phyloP scores from a whole-genome alignment of 352 stramenopile genomes.

The Globisporangium spiculum region DNA sequence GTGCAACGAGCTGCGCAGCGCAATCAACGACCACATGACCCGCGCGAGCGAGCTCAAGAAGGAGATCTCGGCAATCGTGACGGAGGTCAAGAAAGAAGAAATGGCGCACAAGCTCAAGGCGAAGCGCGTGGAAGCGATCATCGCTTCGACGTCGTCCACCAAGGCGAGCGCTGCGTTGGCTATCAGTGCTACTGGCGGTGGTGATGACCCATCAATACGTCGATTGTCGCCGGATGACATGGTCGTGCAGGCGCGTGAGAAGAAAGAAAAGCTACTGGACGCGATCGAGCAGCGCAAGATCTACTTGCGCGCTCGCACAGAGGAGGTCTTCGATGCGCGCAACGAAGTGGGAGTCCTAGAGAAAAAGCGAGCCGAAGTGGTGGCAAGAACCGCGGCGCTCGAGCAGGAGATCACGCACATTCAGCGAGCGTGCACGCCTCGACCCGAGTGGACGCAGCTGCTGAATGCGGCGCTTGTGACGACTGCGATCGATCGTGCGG shows the following conservation, averaged over 20 bases:
- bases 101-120: conserved; percentile 46
- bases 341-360: conserved; percentile 37
- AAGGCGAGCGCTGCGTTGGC: neutral
- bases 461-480: conserved; percentile 50
- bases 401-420: conserved; percentile 41
- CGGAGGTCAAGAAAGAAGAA: conserved; percentile 58
- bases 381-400: conserved; percentile 23
- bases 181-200: neutral
- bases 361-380: conserved; percentile 21
- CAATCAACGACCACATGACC: conserved; percentile 54
- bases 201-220: neutral
- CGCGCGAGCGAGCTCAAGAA: conserved; percentile 64
- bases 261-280: conserved; percentile 17
- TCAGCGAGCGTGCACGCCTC: conserved; percentile 56
- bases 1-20: conserved; percentile 45
- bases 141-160: neutral
- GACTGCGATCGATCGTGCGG: conserved; percentile 45
- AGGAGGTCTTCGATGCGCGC: conserved; percentile 64
- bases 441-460: conserved; percentile 62
- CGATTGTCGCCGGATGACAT: neutral
- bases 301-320: conserved; percentile 37
- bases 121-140: conserved; percentile 39
- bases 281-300: conserved; percentile 31
- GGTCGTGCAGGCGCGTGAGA: conserved; percentile 10
- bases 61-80: conserved; percentile 33